Conservation (phyloP, 306 rosid species). For the Malus asiatica region DNA sequence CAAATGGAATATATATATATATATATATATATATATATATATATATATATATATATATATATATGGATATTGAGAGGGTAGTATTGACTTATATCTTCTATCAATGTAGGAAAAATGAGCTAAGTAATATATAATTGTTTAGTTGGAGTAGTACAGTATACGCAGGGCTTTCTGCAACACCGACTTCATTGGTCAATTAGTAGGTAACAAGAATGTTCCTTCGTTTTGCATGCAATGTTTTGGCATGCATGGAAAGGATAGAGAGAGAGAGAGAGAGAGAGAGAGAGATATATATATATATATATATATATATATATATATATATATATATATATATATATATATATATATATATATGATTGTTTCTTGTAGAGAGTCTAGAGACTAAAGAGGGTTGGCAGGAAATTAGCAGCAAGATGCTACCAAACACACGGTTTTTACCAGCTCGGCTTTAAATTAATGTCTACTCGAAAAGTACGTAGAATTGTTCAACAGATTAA, state of each 20-base stretch:
- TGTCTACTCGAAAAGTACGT: neutral
- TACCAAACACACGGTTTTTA: slow-evolving; percentile 71
- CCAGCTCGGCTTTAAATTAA: slow-evolving; percentile 7
- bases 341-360: neutral
- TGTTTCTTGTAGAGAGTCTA: slow-evolving; percentile 1
- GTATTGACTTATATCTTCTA: neutral
- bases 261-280: neutral
- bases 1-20: slow-evolving; percentile 25
- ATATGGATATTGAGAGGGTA: slow-evolving; percentile 10
- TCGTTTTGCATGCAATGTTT: neutral
- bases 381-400: slow-evolving; percentile 12
- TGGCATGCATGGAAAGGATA: neutral
- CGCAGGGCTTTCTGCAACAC: neutral
- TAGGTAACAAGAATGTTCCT: slow-evolving; percentile 5
- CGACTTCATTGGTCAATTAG: neutral
- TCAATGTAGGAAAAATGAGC: neutral
- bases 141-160: neutral
- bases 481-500: neutral
- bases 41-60: slow-evolving; percentile 48
- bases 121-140: neutral
- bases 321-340: too few relatives aligned
- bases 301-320: too few relatives aligned
- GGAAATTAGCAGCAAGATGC: slow-evolving; percentile 28
- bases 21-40: slow-evolving; percentile 38
- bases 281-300: too few relatives aligned